phyloP scores from a whole-genome alignment of 2,329 filamentous ascomycete genomes.

The Trichoderma sp. region DNA sequence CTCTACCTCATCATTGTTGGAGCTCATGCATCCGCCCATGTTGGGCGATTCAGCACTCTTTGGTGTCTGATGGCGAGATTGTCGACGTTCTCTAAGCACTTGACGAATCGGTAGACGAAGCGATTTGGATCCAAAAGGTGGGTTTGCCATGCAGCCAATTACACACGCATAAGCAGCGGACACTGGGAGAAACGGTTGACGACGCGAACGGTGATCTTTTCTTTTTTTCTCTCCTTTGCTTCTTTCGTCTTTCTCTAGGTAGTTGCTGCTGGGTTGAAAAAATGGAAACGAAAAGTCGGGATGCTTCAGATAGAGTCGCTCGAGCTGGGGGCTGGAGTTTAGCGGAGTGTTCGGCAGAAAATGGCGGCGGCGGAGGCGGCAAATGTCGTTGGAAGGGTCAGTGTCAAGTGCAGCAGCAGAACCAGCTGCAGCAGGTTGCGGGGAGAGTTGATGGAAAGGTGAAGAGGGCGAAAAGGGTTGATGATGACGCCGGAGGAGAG shows the following conservation, averaged over 20 bases:
- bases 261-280: constrained; percentile 2
- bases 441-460: not conserved
- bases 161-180: constrained; percentile 17
- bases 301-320: constrained; percentile 3
- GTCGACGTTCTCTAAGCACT: constrained; percentile 16
- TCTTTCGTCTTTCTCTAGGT: not conserved
- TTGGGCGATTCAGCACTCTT: constrained; percentile 35
- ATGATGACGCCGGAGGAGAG: not conserved
- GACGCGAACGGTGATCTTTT: not conserved
- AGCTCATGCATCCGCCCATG: constrained; percentile 96
- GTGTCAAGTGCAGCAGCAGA: constrained; percentile 2
- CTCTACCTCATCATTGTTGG: constrained; percentile 80
- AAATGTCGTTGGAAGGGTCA: constrained; percentile 4
- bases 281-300: constrained; percentile 13
- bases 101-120: constrained; percentile 21
- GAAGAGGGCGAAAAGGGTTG: not conserved
- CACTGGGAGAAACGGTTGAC: not conserved
- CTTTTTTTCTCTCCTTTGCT: not conserved
- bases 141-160: constrained; percentile 22
- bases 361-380: constrained; percentile 15
- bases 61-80: constrained; percentile 5
- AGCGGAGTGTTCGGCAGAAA: constrained; percentile 21
- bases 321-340: constrained; percentile 12
- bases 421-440: constrained; percentile 18
- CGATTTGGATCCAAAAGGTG: constrained; percentile 20